A percentile compares a stretch with the other conserved stretches of the same genome.
These are phyloP conservation scores for Pelargonium nanum DNA, from an alignment of 345 rosid genomes.

Conservation along the genomic window DNA sequence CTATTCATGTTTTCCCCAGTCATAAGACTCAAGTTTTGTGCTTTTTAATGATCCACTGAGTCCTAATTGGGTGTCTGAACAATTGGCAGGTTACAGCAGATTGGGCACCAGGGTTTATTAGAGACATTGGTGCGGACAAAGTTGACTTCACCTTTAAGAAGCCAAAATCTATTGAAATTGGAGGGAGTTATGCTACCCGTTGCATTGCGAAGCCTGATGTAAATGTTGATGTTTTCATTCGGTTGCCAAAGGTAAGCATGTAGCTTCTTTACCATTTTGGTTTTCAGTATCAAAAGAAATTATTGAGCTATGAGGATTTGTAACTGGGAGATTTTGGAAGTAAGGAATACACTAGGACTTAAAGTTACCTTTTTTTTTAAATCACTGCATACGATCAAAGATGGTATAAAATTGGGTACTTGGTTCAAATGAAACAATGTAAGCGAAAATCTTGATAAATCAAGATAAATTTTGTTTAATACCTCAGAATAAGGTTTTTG, in stretches of 20 bases:
- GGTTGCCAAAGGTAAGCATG: constrained; percentile 60
- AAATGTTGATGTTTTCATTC: constrained; percentile 56
- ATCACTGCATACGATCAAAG: too few relatives aligned
- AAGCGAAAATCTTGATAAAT: background rate
- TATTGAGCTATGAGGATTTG: background rate
- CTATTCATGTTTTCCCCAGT: background rate
- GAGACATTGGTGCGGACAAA: constrained; percentile 71
- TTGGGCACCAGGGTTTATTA: constrained; percentile 52
- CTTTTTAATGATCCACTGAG: background rate
- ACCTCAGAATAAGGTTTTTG: background rate
- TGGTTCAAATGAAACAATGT: too few relatives aligned
- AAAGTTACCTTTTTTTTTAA: too few relatives aligned
- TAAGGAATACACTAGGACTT: background rate
- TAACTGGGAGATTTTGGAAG: background rate
- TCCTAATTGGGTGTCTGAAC: background rate
- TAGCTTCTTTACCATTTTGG: background rate
- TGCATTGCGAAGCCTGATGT: constrained; percentile 56
- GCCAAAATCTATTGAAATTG: constrained; percentile 48
- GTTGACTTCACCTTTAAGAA: constrained; percentile 67
- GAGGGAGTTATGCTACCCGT: constrained; percentile 63
- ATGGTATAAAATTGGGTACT: too few relatives aligned
- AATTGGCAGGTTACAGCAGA: constrained; percentile 50
- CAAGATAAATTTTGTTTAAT: background rate
- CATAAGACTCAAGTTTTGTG: background rate
- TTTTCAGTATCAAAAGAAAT: background rate